A percentile compares a stretch with the other conserved stretches of the same genome.
phyloP scores from a whole-genome alignment of 805 yeast species.

The Wickerhamiella azyma region DNA sequence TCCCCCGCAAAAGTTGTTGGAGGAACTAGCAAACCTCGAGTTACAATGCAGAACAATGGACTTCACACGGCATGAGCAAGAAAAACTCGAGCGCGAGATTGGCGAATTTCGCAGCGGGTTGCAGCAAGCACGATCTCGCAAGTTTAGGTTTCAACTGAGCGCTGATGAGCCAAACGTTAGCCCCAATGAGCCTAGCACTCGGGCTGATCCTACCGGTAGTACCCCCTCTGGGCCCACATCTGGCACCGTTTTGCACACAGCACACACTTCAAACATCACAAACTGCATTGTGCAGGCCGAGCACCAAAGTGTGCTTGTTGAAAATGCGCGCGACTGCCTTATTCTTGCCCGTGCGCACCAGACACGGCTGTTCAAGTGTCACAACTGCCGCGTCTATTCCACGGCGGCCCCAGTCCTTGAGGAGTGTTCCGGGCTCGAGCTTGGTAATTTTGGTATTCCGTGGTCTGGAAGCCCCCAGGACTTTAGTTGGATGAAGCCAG shows the following conservation, averaged over 20 bases:
- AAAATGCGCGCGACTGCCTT: not conserved
- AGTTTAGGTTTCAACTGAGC: not conserved
- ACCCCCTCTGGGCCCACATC: not conserved
- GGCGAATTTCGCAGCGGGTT: not conserved
- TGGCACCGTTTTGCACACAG: not conserved
- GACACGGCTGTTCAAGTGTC: not conserved
- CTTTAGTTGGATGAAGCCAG: not conserved
- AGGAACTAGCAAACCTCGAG: not conserved
- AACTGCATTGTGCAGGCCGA: not conserved
- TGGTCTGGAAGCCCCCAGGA: not conserved
- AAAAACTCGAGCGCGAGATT: not conserved
- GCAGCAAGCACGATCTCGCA: not conserved
- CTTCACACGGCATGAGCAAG: not conserved
- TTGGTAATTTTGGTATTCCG: not conserved
- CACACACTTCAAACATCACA: not conserved
- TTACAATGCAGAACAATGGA: not conserved
- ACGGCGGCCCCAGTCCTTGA: not conserved
- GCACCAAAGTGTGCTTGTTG: not conserved
- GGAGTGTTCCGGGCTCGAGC: not conserved
- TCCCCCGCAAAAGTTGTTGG: not conserved
- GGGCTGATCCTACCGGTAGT: no score
- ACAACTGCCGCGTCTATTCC: not conserved
- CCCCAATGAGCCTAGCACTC: not conserved
- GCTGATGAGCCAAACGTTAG: not conserved
- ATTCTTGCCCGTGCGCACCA: not conserved